These are phyloP conservation scores for Chlorella vulgaris DNA, from an alignment of 139 green algal genomes.

Conservation along the genomic window DNA sequence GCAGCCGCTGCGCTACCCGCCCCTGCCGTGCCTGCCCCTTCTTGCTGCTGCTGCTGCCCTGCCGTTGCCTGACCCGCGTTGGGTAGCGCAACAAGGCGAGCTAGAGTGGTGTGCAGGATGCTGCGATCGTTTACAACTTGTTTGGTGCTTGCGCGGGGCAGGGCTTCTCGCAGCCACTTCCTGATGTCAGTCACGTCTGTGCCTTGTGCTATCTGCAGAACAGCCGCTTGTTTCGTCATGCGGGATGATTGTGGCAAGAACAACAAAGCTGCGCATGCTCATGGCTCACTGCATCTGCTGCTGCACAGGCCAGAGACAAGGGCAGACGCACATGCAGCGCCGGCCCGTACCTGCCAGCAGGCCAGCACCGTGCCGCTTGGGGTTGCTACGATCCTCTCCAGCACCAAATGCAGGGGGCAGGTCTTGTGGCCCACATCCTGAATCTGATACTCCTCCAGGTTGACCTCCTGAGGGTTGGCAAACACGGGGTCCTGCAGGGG, in stretches of 20 bases:
- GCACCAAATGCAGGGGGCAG: constrained; percentile 63
- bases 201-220: not conserved
- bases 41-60: not conserved
- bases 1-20: not conserved
- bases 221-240: not conserved
- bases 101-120: constrained; percentile 77
- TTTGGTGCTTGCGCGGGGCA: constrained; percentile 8
- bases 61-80: not conserved
- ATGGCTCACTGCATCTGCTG: too few relatives aligned
- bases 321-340: not conserved
- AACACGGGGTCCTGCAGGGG: constrained; percentile 55
- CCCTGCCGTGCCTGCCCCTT: not conserved
- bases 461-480: constrained; percentile 40
- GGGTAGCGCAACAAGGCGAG: constrained; percentile 55
- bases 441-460: constrained; percentile 49
- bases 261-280: too few relatives aligned
- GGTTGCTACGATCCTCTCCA: constrained; percentile 69
- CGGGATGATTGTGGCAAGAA: too few relatives aligned
- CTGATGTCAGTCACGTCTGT: not conserved
- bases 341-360: constrained; percentile 63
- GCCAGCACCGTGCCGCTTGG: constrained; percentile 62
- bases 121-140: constrained; percentile 59
- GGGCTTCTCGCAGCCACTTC: not conserved
- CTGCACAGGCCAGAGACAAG: too few relatives aligned
- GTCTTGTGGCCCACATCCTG: constrained; percentile 7